Percentiles rank a stretch among this genome's conserved stretches.
Evolutionary conservation across 2,329 filamentous ascomycete genomes (phyloP).

Genomic region (Myriosclerotinia duriaeana): DNA sequence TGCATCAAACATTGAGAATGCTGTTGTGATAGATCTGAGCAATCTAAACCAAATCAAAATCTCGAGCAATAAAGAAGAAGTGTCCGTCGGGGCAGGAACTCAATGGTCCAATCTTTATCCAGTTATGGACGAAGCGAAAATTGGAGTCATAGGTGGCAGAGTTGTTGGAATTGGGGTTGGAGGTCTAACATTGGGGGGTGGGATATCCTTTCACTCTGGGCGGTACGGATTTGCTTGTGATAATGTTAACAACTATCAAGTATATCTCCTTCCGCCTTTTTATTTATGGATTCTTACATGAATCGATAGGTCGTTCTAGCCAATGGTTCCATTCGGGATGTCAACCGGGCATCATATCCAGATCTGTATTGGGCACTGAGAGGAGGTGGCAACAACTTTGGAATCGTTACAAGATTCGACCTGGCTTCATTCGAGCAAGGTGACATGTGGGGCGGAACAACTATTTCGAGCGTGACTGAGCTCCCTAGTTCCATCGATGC

Average conservation of each 20-base stretch:
- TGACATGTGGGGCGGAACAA: constrained; percentile 27
- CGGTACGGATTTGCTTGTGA: constrained; percentile 29
- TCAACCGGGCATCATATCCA: constrained; percentile 41
- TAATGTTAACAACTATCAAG: constrained; percentile 30
- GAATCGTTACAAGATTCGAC: constrained; percentile 50
- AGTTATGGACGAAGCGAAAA: constrained; percentile 32
- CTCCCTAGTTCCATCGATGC: not conserved
- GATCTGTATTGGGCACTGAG: constrained; percentile 56
- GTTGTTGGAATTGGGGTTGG: constrained; percentile 33
- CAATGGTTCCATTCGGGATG: constrained; percentile 50
- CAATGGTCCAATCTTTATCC: constrained; percentile 41
- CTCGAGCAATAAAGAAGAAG: constrained; percentile 36
- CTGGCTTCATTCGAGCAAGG: constrained; percentile 43
- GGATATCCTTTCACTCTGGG: constrained; percentile 32
- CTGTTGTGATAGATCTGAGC: constrained; percentile 51
- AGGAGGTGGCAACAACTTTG: constrained; percentile 45
- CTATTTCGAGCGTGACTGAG: not conserved
- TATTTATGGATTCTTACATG: not conserved
- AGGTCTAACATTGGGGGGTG: constrained; percentile 32
- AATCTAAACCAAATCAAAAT: constrained; percentile 34
- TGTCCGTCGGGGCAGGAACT: constrained; percentile 43
- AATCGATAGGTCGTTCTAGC: constrained; percentile 43
- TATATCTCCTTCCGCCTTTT: not conserved
- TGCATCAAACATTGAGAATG: constrained; percentile 51
- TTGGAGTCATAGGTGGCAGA: constrained; percentile 45